Conservation (phyloP, 1,139 yeast species). For the Trichomonascaceae sp. region DNA sequence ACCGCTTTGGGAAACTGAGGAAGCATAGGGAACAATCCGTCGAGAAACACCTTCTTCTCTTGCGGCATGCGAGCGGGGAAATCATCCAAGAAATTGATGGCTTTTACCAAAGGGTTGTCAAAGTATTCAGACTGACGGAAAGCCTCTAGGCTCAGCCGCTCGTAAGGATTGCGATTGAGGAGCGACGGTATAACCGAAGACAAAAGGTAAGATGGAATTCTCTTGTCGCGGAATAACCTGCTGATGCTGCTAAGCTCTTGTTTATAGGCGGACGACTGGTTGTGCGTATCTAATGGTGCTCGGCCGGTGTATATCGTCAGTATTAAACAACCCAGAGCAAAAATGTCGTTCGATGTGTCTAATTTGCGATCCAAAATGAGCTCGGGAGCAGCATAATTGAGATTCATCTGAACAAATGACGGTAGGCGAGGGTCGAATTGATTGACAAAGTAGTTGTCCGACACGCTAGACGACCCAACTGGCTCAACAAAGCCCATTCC, state of each 20-base stretch:
- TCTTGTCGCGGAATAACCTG: constrained; percentile 23
- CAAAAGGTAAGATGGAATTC: constrained; percentile 23
- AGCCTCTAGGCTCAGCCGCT: constrained; percentile 32
- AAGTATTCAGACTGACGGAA: constrained; percentile 49
- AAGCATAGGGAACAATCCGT: constrained; percentile 47
- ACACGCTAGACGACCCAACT: constrained; percentile 14
- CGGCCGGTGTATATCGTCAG: constrained; percentile 41
- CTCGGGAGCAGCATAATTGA: constrained; percentile 71
- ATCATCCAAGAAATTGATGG: constrained; percentile 74
- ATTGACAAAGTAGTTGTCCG: constrained; percentile 40
- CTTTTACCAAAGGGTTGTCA: constrained; percentile 71
- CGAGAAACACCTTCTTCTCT: constrained; percentile 59
- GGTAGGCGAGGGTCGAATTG: constrained; percentile 68
- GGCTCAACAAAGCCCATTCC: constrained; percentile 51
- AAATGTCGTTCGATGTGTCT: constrained; percentile 63
- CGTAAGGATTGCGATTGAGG: constrained; percentile 29
- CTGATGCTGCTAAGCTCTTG: constrained; percentile 22
- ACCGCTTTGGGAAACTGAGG: constrained; percentile 60
- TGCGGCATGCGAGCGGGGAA: constrained; percentile 58
- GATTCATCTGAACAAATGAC: constrained; percentile 49
- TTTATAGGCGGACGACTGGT: constrained; percentile 24
- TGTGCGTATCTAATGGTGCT: constrained; percentile 27
- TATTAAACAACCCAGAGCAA: constrained; percentile 67
- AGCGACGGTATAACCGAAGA: constrained; percentile 28
- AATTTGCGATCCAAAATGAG: constrained; percentile 46